Conservation (phyloP, 257 asterid species). For the Gynochthodes officinalis region DNA sequence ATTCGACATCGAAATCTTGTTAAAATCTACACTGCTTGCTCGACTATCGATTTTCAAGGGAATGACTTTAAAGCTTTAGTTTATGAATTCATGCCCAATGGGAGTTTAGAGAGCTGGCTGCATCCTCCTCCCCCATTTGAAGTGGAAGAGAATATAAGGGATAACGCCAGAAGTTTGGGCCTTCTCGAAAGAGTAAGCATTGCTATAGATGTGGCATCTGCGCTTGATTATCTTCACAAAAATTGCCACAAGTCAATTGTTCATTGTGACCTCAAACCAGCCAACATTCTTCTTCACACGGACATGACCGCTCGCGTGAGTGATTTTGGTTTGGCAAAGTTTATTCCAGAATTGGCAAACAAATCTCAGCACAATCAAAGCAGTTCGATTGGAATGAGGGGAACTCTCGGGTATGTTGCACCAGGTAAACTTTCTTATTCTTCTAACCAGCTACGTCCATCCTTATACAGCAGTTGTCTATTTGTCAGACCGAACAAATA, state of each 20-base stretch:
- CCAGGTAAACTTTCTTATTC: constrained; percentile 8
- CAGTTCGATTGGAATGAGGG: constrained; percentile 5
- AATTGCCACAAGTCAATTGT: not conserved
- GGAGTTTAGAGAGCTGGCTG: constrained; percentile 29
- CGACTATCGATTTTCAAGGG: constrained; percentile 20
- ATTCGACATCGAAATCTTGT: constrained; percentile 30
- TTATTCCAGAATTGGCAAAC: constrained; percentile 11
- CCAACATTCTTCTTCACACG: not conserved
- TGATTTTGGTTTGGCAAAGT: constrained; percentile 9
- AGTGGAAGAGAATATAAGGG: not conserved
- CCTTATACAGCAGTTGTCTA: too few relatives aligned
- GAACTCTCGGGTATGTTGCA: constrained; percentile 8
- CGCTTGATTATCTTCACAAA: constrained; percentile 4
- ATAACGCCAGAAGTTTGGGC: not conserved
- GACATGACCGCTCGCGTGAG: not conserved
- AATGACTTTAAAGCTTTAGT: constrained; percentile 29
- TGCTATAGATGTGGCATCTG: constrained; percentile 13
- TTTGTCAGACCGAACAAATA: too few relatives aligned
- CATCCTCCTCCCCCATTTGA: constrained; percentile 13
- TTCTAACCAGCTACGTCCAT: too few relatives aligned
- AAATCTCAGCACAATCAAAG: constrained; percentile 4
- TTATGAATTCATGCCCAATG: constrained; percentile 25
- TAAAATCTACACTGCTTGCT: constrained; percentile 22
- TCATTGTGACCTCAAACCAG: constrained; percentile 12
- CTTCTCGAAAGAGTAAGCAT: constrained; percentile 4